Conservation (phyloP, 805 yeast species). For the Yamadazyma paraphyllophila region DNA sequence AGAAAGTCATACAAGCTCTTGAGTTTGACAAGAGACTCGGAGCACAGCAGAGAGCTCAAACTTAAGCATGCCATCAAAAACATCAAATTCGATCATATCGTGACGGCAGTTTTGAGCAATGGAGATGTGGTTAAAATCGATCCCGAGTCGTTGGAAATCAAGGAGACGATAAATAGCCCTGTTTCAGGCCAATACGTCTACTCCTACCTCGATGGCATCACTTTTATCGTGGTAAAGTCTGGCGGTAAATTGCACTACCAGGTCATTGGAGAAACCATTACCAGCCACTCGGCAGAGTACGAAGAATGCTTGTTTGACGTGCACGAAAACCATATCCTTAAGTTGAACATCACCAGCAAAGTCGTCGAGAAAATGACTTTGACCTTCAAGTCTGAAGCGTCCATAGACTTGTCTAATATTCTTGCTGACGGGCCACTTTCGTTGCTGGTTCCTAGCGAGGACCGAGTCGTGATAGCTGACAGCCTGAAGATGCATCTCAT, state of each 20-base stretch:
- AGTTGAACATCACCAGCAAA: slow-evolving; percentile 3
- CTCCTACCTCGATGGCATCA: slow-evolving; percentile 12
- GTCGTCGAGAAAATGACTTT: slow-evolving; percentile 8
- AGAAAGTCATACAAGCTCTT: slow-evolving; percentile 28
- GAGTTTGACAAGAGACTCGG: slow-evolving; percentile 19
- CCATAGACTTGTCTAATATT: not conserved
- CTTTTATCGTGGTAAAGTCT: slow-evolving; percentile 12
- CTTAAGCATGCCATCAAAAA: slow-evolving; percentile 5
- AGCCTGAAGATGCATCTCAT: slow-evolving; percentile 41
- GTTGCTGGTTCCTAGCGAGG: slow-evolving; percentile 40
- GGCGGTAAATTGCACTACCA: slow-evolving; percentile 19
- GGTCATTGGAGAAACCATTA: slow-evolving; percentile 20
- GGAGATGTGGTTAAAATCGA: slow-evolving; percentile 6
- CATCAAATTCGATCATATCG: slow-evolving; percentile 2
- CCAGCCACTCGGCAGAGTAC: slow-evolving; percentile 1
- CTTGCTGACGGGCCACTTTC: slow-evolving; percentile 18
- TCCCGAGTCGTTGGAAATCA: slow-evolving; percentile 3
- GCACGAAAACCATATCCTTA: slow-evolving; percentile 9
- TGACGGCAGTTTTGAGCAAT: slow-evolving; percentile 2
- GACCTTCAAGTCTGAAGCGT: slow-evolving; percentile 4
- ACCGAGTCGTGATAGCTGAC: slow-evolving; percentile 45
- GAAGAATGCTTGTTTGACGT: slow-evolving; percentile 8
- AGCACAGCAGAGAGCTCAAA: slow-evolving; percentile 4
- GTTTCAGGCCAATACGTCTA: slow-evolving; percentile 6
- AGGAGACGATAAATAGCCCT: not conserved